These are phyloP conservation scores for Colletotrichum salicis DNA, from an alignment of 2,329 filamentous ascomycete species.

Conservation along the genomic window DNA sequence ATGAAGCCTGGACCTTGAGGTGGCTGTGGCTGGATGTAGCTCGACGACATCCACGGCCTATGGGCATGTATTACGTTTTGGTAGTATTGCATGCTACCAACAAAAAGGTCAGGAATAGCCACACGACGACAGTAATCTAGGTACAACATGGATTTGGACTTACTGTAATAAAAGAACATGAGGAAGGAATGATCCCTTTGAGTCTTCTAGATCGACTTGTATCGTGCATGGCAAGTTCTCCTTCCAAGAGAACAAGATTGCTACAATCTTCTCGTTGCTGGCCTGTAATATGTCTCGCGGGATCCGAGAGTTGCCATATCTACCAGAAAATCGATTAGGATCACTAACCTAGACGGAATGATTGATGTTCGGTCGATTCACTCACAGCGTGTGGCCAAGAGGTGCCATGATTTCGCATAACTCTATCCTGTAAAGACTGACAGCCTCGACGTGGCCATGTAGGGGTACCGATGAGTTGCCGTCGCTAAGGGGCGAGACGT, in stretches of 20 bases:
- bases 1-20: conserved; percentile 39
- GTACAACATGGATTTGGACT: not conserved
- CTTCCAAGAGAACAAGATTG: conserved; percentile 38
- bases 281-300: conserved; percentile 32
- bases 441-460: not conserved
- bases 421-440: conserved; percentile 1
- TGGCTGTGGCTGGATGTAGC: conserved; percentile 35
- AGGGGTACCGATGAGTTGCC: not conserved
- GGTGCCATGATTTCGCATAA: conserved; percentile 40
- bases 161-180: conserved; percentile 41
- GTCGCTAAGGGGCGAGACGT: not conserved
- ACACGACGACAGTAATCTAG: too few relatives aligned
- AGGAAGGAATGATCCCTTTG: conserved; percentile 36
- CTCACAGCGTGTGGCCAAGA: conserved; percentile 40
- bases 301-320: conserved; percentile 39
- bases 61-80: conserved; percentile 41
- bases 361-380: not conserved
- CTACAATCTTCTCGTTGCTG: conserved; percentile 33
- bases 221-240: conserved; percentile 35
- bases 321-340: not conserved
- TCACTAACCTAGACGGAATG: not conserved
- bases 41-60: conserved; percentile 42
- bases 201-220: conserved; percentile 37
- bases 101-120: not conserved
- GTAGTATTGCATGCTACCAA: conserved; percentile 42